Percentiles rank a stretch among this genome's conserved stretches.
These are phyloP conservation scores for Solanum etuberosum DNA, from an alignment of 257 asterid species.

Conservation along the genomic window DNA sequence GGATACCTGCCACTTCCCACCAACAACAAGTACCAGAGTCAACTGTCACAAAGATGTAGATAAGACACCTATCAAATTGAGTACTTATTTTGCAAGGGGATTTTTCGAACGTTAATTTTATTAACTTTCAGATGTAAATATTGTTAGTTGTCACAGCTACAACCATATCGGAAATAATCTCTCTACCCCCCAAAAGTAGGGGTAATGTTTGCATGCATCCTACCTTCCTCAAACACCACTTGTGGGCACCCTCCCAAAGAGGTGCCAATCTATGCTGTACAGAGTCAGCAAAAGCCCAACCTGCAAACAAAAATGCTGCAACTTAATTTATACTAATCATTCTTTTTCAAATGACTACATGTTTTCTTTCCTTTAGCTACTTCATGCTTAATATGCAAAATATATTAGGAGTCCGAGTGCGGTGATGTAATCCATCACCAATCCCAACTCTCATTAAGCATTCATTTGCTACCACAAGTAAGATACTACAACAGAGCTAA, in stretches of 20 bases:
- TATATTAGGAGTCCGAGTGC: background rate
- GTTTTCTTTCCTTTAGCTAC: background rate
- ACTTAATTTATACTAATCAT: background rate
- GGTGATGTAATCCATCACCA: background rate
- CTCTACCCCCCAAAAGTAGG: background rate
- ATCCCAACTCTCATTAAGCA: background rate
- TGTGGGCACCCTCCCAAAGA: background rate
- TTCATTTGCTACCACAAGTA: background rate
- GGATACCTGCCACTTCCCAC: background rate
- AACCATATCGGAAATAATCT: background rate
- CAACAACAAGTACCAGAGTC: background rate
- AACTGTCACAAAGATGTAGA: background rate
- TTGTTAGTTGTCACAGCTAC: background rate
- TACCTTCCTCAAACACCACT: background rate
- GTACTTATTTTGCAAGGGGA: background rate
- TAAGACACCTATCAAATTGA: background rate
- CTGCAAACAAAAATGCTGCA: background rate
- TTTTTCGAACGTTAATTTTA: background rate
- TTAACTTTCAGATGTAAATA: background rate
- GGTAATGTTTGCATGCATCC: background rate
- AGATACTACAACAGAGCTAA: background rate
- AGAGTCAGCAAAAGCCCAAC: background rate
- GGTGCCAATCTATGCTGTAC: background rate
- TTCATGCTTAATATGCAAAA: background rate
- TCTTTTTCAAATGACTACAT: background rate